Base-by-base conservation (phyloP, 2,329 filamentous ascomycete genomes). In the Bipolaris oryzae region DNA sequence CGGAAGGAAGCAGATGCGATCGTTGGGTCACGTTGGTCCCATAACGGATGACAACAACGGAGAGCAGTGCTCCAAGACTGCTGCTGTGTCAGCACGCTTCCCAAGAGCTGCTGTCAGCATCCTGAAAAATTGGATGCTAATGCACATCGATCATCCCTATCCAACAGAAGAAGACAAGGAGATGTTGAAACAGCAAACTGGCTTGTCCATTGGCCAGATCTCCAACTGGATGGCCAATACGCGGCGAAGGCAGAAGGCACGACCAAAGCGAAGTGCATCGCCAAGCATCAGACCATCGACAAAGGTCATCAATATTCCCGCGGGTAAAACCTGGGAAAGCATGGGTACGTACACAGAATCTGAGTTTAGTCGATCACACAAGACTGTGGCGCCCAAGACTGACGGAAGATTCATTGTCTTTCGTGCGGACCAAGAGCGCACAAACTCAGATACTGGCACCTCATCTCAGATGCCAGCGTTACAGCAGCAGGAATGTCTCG, bases 141-240 rank as follows among this genome's bases (percentile, higher is more conserved):
- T 87, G 6, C 92, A 96, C 72, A 85, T 85, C 68, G 84, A 89
- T 50, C 90, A 96, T 67, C 93, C 92, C 0, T 97, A 96, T 72
- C 92, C 93, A 5, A 93, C 87, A 33, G 92, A 96, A 41, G 87
- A 92, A 56, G 91, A 96, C 72, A 96, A 94, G 70, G 89, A 92
- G 63, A 84, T 86, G 60, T 81, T 97, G 23, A 89, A 92, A 75
- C 83, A 85, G 44, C 85, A 89, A 66, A 96, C 92, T 0, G 91
- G 92, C 7, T 81, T 97, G 38, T 92, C 87, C 73, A 87, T 91
- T 68, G 89, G 84, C 13, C 93, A 97, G 71, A 94, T 96, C 66
- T 89, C 88, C 10, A 96, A 96, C 73, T 96, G 92, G 92, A 85
- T 96, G 44, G 92, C 92, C 57, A 96, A 96, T 75, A 92, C 92